These are phyloP conservation scores for Pezicula radicicola DNA, from an alignment of 2,329 filamentous ascomycete species.

Conservation along the genomic window DNA sequence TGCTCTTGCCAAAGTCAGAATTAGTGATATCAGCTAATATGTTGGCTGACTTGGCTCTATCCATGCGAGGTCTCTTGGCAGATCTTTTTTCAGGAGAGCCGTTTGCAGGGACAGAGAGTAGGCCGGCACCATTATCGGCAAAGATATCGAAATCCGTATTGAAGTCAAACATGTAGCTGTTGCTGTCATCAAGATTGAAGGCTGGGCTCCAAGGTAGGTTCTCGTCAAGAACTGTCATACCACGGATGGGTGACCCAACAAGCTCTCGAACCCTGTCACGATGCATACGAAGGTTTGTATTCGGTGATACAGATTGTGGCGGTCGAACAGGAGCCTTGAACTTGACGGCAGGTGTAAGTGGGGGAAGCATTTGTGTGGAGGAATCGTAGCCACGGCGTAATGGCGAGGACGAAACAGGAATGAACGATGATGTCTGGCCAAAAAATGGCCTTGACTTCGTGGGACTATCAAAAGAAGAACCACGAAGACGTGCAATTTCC, in stretches of 20 bases:
- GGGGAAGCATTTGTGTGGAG: slow-evolving; percentile 63
- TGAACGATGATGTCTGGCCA: slow-evolving; percentile 30
- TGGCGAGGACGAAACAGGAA: slow-evolving; percentile 64
- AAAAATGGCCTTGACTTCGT: slow-evolving; percentile 57
- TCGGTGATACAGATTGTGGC: slow-evolving; percentile 80
- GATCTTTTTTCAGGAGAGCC: slow-evolving; percentile 68
- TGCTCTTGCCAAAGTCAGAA: slow-evolving; percentile 45
- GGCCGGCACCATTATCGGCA: slow-evolving; percentile 35
- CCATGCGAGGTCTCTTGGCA: slow-evolving; percentile 54
- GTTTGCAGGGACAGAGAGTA: slow-evolving; percentile 44
- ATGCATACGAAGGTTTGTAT: slow-evolving; percentile 87
- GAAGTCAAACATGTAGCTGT: slow-evolving; percentile 49
- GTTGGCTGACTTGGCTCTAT: slow-evolving; percentile 60
- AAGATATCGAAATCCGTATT: slow-evolving; percentile 62
- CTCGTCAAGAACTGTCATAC: slow-evolving; percentile 47
- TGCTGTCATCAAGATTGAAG: slow-evolving; percentile 62
- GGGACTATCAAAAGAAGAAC: slow-evolving; percentile 91
- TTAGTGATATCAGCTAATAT: slow-evolving; percentile 54
- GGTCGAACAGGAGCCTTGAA: slow-evolving; percentile 61
- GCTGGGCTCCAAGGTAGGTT: slow-evolving; percentile 62
- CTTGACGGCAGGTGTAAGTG: slow-evolving; percentile 80
- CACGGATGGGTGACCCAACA: slow-evolving; percentile 73
- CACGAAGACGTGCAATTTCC: slow-evolving; percentile 89
- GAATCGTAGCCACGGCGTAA: slow-evolving; percentile 43
- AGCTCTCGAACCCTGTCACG: slow-evolving; percentile 78